A percentile compares a stretch with the other conserved stretches of the same genome.
These are phyloP conservation scores for Fusarium multiceps DNA, from an alignment of 2,329 filamentous ascomycete species.

Conservation along the genomic window DNA sequence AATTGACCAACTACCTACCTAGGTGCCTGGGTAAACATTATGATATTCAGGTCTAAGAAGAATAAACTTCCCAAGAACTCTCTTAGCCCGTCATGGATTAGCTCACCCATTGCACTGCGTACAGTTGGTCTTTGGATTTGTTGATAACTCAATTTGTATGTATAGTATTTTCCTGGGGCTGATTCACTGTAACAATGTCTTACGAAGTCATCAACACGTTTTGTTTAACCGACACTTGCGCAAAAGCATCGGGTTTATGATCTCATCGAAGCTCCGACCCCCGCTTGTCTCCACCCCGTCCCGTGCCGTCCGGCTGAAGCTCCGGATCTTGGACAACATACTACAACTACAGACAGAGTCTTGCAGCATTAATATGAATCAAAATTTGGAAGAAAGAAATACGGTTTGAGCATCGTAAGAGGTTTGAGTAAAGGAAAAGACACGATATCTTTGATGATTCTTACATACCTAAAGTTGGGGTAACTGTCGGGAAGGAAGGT, in stretches of 20 bases:
- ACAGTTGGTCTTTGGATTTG: neutral
- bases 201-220: neutral
- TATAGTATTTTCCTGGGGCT: neutral
- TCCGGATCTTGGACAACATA: neutral
- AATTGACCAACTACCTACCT: neutral
- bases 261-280: slow-evolving; percentile 1
- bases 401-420: no score
- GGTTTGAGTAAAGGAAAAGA: neutral
- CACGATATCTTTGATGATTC: neutral
- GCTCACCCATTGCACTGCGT: neutral
- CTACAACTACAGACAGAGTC: no score
- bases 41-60: neutral
- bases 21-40: neutral
- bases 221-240: neutral
- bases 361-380: no score
- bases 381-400: no score
- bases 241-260: slow-evolving; percentile 1
- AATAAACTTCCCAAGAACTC: neutral
- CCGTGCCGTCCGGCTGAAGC: slow-evolving; percentile 7
- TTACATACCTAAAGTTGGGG: neutral
- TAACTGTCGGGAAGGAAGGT: neutral
- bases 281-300: neutral
- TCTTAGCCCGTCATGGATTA: neutral
- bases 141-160: neutral
- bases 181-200: neutral